Base-by-base conservation (phyloP, 2,329 filamentous ascomycete genomes). In the Curvularia sp. region DNA sequence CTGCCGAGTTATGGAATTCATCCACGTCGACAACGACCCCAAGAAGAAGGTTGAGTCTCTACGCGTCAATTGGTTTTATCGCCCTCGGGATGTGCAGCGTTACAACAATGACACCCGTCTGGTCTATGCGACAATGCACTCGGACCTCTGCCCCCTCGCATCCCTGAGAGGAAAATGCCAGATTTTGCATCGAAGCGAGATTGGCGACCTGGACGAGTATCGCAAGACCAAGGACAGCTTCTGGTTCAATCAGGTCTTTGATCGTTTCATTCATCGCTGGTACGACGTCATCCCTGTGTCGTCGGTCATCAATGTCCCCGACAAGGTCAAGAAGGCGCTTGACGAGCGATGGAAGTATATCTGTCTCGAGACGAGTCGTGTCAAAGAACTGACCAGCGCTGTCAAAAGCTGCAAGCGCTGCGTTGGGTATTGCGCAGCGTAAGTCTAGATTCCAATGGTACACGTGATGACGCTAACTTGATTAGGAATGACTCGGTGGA, bases 91-190 rank as follows among this genome's bases (percentile, higher is more conserved):
- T 79, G 96, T 98, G 73, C 91, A 92, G 67, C 91, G 93, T 68
- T 95, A 93, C 80, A 89, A 91, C 68, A 89, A 91, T 76, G 95
- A 99, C 82, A 94, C 91, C 59, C 90, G 95, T 62, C 84, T 94
- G 70, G 88, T 99, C 52, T 97, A 94, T 79, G 94, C 93, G 62
- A 97, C 95, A 30, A 99, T 99, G 95, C 95, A 99, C 79, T 98
- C 95, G 26, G 95, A 99, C 81, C 90, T 93, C 62, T 96, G 92
- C 75, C 95, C 95, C 57, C 84, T 99, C 70, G 93, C 93, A 50
- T 92, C 95, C 46, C 83, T 99, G 68, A 92, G 95, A 72, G 95
- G 95, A 67, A 97, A 96, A 81, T 98, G 94, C 78, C 87, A 89
- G 65, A 95, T 99, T 76, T 85, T 86, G 76, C 95, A 99, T 81